These are phyloP conservation scores for Sphagnurus paluster DNA, from an alignment of 1,284 basidiomycete species.

Conservation along the genomic window DNA sequence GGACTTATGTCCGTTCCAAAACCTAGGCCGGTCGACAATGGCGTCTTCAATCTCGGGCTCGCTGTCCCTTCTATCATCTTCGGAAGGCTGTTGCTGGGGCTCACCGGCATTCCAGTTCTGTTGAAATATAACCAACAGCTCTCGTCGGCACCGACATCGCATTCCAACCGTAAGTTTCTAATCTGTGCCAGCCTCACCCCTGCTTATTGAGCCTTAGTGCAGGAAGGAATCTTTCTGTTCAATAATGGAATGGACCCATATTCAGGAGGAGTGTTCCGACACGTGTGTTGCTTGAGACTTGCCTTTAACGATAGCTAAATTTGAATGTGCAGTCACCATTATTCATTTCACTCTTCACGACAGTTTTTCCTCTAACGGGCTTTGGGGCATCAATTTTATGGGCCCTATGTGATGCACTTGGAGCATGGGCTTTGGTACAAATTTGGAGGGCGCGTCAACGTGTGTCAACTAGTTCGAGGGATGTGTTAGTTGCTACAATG, in stretches of 20 bases:
- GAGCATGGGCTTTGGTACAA: constrained; percentile 64
- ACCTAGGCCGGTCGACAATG: constrained; percentile 1
- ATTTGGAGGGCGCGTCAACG: constrained; percentile 68
- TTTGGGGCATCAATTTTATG: constrained; percentile 61
- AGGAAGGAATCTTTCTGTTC: constrained; percentile 84
- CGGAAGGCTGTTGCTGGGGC: constrained; percentile 49
- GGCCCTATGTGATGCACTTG: constrained; percentile 66
- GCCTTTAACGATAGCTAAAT: constrained; percentile 14
- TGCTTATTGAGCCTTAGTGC: constrained; percentile 60
- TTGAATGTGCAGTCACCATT: constrained; percentile 68
- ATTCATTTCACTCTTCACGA: constrained; percentile 76
- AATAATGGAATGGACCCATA: constrained; percentile 80
- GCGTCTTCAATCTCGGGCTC: constrained; percentile 16
- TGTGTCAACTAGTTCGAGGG: constrained; percentile 44
- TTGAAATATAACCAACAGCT: constrained; percentile 73
- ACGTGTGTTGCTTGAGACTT: constrained; percentile 53
- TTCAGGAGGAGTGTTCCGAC: constrained; percentile 79
- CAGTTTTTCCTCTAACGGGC: constrained; percentile 55
- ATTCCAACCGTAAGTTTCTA: constrained; percentile 41
- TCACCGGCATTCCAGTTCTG: constrained; percentile 43
- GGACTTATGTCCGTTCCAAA: constrained; percentile 13
- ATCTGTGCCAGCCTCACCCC: neutral
- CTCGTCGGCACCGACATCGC: constrained; percentile 81
- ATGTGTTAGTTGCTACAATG: constrained; percentile 61
- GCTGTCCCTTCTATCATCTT: constrained; percentile 39